These are phyloP conservation scores for Alternaria consortialis DNA, from an alignment of 2,329 filamentous ascomycete genomes.

Conservation along the genomic window DNA sequence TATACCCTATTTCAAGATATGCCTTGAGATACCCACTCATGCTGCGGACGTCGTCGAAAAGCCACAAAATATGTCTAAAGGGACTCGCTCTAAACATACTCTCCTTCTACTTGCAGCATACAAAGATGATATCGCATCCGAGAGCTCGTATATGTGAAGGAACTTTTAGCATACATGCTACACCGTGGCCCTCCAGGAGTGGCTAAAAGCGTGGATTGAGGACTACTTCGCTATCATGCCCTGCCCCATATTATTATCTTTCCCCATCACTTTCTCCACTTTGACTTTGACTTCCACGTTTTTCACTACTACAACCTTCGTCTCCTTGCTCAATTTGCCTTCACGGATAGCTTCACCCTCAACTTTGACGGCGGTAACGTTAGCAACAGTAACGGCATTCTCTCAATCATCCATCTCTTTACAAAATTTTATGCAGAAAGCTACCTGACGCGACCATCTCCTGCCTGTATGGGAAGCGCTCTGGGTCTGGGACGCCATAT, in stretches of 20 bases:
- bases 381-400: background rate
- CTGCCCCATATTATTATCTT: background rate
- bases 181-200: no score
- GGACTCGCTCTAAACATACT: no score
- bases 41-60: no score
- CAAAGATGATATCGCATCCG: background rate
- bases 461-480: background rate
- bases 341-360: background rate
- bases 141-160: background rate
- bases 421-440: slow-evolving; percentile 1
- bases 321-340: background rate
- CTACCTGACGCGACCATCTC: background rate
- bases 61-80: no score
- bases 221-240: background rate
- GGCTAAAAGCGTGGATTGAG: background rate
- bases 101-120: background rate
- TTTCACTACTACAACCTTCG: background rate
- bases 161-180: background rate
- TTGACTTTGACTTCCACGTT: background rate
- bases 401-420: background rate
- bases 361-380: background rate
- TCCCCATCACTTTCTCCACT: background rate
- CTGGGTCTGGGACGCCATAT: slow-evolving; percentile 24
- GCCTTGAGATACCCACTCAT: no score
- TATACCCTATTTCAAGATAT: no score